These are phyloP conservation scores for Naganishia onofrii DNA, from an alignment of 768 basidiomycete species.

Conservation along the genomic window DNA sequence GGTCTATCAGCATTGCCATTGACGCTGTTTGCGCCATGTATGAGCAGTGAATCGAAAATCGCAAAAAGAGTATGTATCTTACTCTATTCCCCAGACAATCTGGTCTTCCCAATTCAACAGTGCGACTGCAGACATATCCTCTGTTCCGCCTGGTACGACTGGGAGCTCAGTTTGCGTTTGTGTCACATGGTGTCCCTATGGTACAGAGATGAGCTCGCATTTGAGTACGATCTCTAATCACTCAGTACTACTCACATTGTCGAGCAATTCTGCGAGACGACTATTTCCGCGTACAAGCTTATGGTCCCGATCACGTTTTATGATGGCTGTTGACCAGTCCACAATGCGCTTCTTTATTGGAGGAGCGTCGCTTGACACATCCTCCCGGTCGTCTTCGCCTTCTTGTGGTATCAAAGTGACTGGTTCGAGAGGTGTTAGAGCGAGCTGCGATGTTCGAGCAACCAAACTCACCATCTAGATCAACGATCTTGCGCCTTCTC, in stretches of 20 bases:
- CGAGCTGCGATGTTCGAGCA: too few species aligned
- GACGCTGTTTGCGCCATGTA: conserved; percentile 15
- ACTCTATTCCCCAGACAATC: conserved; percentile 44
- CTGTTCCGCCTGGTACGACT: neutral
- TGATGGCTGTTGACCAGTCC: conserved; percentile 3
- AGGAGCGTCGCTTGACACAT: conserved; percentile 48
- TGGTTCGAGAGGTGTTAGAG: conserved; percentile 36
- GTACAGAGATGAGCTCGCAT: neutral
- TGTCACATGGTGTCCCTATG: neutral
- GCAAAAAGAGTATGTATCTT: neutral
- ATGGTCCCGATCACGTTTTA: conserved; percentile 1
- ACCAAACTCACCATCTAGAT: neutral
- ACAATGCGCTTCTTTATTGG: conserved; percentile 4
- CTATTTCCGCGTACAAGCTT: neutral
- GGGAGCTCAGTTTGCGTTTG: neutral
- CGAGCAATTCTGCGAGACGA: neutral
- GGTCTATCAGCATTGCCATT: conserved; percentile 19
- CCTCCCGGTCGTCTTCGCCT: conserved; percentile 40
- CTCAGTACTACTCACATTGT: neutral
- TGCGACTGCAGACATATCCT: conserved; percentile 35
- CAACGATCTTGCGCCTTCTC: neutral
- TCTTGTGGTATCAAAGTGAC: conserved; percentile 42
- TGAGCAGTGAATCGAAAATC: neutral
- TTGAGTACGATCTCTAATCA: neutral
- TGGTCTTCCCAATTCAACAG: conserved; percentile 48